These are phyloP conservation scores for Discostella stelligera DNA, from an alignment of 352 stramenopile genomes.

Conservation along the genomic window DNA sequence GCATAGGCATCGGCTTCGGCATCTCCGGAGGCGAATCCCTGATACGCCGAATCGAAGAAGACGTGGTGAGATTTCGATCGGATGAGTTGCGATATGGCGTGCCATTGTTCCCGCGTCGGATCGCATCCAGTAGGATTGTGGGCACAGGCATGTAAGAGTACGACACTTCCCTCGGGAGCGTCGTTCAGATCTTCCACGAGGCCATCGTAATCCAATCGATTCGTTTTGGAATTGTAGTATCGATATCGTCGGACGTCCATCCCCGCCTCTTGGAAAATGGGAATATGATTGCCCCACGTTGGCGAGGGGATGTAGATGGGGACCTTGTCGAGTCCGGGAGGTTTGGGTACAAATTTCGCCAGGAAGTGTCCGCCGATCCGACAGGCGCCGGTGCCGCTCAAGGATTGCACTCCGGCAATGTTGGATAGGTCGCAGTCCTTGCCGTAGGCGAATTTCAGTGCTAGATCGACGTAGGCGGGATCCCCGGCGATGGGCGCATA, in stretches of 20 bases:
- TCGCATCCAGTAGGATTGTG: slow-evolving; percentile 99
- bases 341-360: slow-evolving; percentile 84
- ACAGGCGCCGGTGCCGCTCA: slow-evolving; percentile 95
- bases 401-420: slow-evolving; percentile 92
- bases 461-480: slow-evolving; percentile 93
- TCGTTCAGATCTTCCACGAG: slow-evolving; percentile 91
- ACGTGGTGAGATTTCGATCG: slow-evolving; percentile 92
- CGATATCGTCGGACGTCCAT: slow-evolving; percentile 84
- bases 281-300: slow-evolving; percentile 97
- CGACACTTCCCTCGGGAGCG: slow-evolving; percentile 91
- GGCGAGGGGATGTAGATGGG: slow-evolving; percentile 96
- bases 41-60: slow-evolving; percentile 99
- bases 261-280: slow-evolving; percentile 85
- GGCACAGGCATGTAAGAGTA: slow-evolving; percentile 97
- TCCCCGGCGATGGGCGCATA: slow-evolving; percentile 86
- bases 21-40: slow-evolving; percentile 81
- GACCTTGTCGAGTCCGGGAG: slow-evolving; percentile 79
- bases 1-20: slow-evolving; percentile 87
- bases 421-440: slow-evolving; percentile 87
- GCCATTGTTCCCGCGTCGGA: slow-evolving; percentile 94
- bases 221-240: slow-evolving; percentile 85
- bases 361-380: slow-evolving; percentile 94
- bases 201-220: slow-evolving; percentile 88
- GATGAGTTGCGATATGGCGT: slow-evolving; percentile 90
- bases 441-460: slow-evolving; percentile 94